These are phyloP conservation scores for Metschnikowia matae DNA, from an alignment of 805 yeast species.

Conservation along the genomic window DNA sequence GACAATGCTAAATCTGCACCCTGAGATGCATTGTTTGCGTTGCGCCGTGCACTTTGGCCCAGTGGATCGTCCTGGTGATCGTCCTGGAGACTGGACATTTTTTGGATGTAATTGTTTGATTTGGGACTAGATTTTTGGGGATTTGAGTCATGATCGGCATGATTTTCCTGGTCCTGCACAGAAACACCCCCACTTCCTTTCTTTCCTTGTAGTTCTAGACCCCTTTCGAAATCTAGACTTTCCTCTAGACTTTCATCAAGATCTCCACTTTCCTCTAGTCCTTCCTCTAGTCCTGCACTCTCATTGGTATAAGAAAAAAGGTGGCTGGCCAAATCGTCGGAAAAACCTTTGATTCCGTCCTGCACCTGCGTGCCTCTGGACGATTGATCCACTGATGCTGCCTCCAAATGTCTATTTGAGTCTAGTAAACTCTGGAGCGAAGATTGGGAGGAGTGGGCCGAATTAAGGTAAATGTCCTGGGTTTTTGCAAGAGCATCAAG, in stretches of 20 bases:
- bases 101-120: too few species aligned
- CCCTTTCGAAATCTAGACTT: not conserved
- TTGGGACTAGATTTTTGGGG: not conserved
- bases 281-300: not conserved
- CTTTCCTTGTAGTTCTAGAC: too few species aligned
- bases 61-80: too few species aligned
- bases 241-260: not conserved
- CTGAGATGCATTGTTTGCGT: not conserved
- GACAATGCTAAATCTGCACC: not conserved
- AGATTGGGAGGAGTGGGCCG: conserved; percentile 36
- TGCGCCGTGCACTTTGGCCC: not conserved
- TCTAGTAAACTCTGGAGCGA: conserved; percentile 24
- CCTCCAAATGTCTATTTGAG: conserved; percentile 16
- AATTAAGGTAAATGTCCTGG: conserved; percentile 20
- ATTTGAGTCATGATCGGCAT: not conserved
- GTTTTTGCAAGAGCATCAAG: conserved; percentile 27
- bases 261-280: not conserved
- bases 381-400: conserved; percentile 8
- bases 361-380: conserved; percentile 32
- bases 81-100: too few species aligned
- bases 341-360: conserved; percentile 42
- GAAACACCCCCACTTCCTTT: too few species aligned
- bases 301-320: conserved; percentile 11
- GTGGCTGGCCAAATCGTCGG: conserved; percentile 34
- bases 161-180: too few species aligned